Evolutionary conservation across 495 filamentous ascomycete species (phyloP).

Genomic region (Xanthoparmelia taractica): DNA sequence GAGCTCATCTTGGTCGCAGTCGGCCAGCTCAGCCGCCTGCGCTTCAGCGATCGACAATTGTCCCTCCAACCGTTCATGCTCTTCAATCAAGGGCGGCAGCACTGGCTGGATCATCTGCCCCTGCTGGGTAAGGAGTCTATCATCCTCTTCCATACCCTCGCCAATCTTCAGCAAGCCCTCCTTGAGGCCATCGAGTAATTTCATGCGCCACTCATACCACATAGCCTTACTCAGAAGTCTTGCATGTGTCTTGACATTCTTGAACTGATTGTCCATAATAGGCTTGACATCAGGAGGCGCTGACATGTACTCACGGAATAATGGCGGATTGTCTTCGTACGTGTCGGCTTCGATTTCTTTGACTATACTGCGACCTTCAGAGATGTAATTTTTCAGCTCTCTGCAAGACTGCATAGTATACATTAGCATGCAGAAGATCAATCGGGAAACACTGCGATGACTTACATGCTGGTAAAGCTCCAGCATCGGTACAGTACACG

Average conservation of each 20-base stretch:
- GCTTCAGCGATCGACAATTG: slow-evolving; percentile 60
- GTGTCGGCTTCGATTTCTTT: slow-evolving; percentile 82
- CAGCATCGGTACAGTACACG: slow-evolving; percentile 85
- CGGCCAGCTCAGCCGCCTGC: slow-evolving; percentile 66
- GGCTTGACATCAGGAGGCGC: slow-evolving; percentile 76
- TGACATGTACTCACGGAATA: slow-evolving; percentile 84
- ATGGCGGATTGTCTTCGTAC: slow-evolving; percentile 74
- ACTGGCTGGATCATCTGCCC: slow-evolving; percentile 55
- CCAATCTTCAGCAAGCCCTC: slow-evolving; percentile 66
- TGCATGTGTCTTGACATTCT: slow-evolving; percentile 89
- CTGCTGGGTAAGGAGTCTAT: slow-evolving; percentile 56
- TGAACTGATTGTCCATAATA: slow-evolving; percentile 93
- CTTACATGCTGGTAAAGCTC: slow-evolving; percentile 89
- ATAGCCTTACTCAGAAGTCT: slow-evolving; percentile 82
- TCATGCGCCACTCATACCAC: slow-evolving; percentile 98
- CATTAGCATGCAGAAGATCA: background rate
- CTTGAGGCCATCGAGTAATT: slow-evolving; percentile 74
- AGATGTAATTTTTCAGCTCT: slow-evolving; percentile 90
- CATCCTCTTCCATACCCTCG: slow-evolving; percentile 70
- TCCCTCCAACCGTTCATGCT: slow-evolving; percentile 49
- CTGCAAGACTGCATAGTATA: slow-evolving; percentile 60
- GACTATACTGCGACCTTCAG: slow-evolving; percentile 78
- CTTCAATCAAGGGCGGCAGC: slow-evolving; percentile 55
- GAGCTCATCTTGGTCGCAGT: slow-evolving; percentile 71
- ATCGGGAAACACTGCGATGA: slow-evolving; percentile 8